Evolutionary conservation across 139 green algal genomes (phyloP).

Genomic region (Volvox africanus): DNA sequence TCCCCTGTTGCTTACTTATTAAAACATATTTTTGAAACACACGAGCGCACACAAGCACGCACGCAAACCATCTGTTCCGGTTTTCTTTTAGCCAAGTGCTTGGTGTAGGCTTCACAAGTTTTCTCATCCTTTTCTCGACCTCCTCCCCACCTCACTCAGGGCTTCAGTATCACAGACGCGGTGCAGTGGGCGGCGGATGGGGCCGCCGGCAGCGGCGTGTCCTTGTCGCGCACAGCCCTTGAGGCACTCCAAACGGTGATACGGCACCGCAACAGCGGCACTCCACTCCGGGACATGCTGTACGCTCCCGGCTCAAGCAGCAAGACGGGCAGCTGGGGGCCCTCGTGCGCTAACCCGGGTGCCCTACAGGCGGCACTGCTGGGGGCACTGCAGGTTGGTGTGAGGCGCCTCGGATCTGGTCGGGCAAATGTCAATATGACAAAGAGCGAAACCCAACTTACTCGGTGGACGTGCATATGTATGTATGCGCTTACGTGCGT

Average conservation of each 20-base stretch:
- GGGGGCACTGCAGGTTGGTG: conserved; percentile 7
- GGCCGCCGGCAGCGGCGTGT: background rate
- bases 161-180: conserved; percentile 45
- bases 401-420: background rate
- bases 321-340: conserved; percentile 41
- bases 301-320: background rate
- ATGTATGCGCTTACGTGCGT: background rate
- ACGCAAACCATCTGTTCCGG: background rate
- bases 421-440: too few relatives aligned
- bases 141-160: background rate
- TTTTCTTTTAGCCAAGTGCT: background rate
- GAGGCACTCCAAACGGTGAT: background rate
- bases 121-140: background rate
- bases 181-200: conserved; percentile 47
- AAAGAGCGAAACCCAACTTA: background rate
- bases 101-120: background rate
- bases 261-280: conserved; percentile 36
- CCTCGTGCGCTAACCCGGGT: conserved; percentile 58
- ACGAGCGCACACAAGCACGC: too few relatives aligned
- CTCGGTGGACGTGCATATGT: background rate
- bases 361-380: conserved; percentile 54
- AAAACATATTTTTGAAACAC: too few relatives aligned
- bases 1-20: too few relatives aligned
- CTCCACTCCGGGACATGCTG: conserved; percentile 19
- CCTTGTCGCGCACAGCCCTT: background rate